Evolutionary conservation across 352 stramenopile genomes (phyloP).

Genomic region (Phytopythium delawarense): DNA sequence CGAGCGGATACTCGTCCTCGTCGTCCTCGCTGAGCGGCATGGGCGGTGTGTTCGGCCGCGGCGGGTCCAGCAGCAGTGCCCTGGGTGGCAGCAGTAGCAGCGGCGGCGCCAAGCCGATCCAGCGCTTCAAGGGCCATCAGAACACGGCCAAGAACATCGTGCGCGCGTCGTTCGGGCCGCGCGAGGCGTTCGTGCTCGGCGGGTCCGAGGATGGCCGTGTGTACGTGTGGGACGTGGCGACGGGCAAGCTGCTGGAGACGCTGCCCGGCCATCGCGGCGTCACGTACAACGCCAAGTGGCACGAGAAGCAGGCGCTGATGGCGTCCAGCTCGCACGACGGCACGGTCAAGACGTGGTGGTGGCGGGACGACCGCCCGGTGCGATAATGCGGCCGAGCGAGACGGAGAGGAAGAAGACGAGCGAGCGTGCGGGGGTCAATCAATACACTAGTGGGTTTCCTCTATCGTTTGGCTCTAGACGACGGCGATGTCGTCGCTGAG

Average conservation of each 20-base stretch:
- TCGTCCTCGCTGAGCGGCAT: constrained; percentile 1
- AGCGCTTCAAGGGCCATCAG: constrained; percentile 88
- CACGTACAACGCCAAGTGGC: constrained; percentile 84
- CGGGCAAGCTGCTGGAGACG: constrained; percentile 79
- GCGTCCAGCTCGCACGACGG: constrained; percentile 83
- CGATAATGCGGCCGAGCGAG: constrained; percentile 19
- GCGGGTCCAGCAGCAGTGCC: constrained; percentile 3
- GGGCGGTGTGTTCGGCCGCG: constrained; percentile 1
- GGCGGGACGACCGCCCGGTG: constrained; percentile 53
- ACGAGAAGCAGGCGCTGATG: constrained; percentile 83
- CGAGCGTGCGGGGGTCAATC: neutral
- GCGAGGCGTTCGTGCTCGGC: constrained; percentile 82
- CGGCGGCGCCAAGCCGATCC: constrained; percentile 62
- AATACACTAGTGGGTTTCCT: neutral
- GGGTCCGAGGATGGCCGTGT: constrained; percentile 83
- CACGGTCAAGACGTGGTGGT: constrained; percentile 90
- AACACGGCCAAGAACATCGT: constrained; percentile 90
- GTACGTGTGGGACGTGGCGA: constrained; percentile 87
- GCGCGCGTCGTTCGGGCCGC: constrained; percentile 76
- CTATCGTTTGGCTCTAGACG: constrained; percentile 11
- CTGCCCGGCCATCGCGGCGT: constrained; percentile 73
- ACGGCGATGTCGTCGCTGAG: constrained; percentile 35
- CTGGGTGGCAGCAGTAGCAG: constrained; percentile 21
- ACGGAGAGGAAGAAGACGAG: neutral
- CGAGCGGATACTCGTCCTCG: constrained; percentile 6